Evolutionary conservation across 139 green algal genomes (phyloP).

Genomic region (Picochlorum sp.): DNA sequence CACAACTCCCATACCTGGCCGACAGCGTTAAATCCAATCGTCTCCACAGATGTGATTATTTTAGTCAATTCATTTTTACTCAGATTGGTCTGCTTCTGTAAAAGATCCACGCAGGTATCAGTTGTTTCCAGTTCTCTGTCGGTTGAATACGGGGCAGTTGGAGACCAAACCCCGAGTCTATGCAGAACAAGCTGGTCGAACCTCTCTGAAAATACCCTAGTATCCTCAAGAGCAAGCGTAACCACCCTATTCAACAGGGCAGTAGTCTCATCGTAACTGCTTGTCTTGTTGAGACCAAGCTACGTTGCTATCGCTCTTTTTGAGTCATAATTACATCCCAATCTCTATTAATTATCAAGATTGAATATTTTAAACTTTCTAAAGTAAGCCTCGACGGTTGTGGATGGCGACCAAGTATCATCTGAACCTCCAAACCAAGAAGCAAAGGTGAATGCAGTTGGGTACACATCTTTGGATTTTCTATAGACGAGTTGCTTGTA

Average conservation of each 20-base stretch:
- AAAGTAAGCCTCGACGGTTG: conserved; percentile 6
- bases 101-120: not conserved
- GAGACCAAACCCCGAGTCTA: no score
- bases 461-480: not conserved
- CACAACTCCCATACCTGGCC: not conserved
- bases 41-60: not conserved
- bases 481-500: conserved; percentile 5
- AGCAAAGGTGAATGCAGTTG: conserved; percentile 2
- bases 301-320: no score
- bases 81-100: conserved; percentile 3
- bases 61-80: not conserved
- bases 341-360: not conserved
- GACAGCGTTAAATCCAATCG: not conserved
- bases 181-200: no score
- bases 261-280: no score
- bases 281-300: no score
- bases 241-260: no score
- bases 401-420: conserved; percentile 5
- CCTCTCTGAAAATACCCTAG: no score
- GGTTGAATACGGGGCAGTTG: not conserved
- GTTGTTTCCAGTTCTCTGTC: not conserved
- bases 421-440: conserved; percentile 12
- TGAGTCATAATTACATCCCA: not conserved
- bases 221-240: no score
- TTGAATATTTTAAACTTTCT: conserved; percentile 16